Evolutionary conservation across 2,329 filamentous ascomycete species (phyloP).

Genomic region (Microdochium nivale): DNA sequence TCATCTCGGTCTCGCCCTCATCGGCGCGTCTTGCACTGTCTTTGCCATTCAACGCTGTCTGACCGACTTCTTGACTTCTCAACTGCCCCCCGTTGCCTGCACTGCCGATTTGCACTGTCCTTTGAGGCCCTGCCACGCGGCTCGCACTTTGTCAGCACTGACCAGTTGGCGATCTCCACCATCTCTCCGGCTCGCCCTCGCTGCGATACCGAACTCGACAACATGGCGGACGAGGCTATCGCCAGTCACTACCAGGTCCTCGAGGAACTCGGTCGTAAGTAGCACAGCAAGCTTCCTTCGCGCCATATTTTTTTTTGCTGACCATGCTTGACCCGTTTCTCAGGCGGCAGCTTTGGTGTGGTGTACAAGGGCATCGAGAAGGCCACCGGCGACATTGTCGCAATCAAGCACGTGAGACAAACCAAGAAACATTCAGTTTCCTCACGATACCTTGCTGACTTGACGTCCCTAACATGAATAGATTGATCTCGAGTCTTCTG

Average conservation of each 20-base stretch:
- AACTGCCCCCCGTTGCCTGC: not conserved
- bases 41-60: not conserved
- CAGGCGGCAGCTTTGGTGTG: constrained; percentile 90
- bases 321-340: constrained; percentile 7
- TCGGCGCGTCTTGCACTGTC: not conserved
- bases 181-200: not conserved
- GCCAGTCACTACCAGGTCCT: constrained; percentile 88
- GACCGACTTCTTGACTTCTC: not conserved
- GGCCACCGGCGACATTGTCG: constrained; percentile 83
- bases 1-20: not conserved
- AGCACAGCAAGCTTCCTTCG: not conserved
- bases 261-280: constrained; percentile 90
- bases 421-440: not conserved
- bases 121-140: not conserved
- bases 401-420: constrained; percentile 80
- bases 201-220: constrained; percentile 10
- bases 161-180: constrained; percentile 1
- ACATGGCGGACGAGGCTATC: constrained; percentile 56
- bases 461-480: constrained; percentile 25
- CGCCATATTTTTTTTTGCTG: constrained; percentile 1
- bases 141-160: constrained; percentile 3
- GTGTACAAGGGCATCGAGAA: constrained; percentile 96
- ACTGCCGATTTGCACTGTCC: not conserved
- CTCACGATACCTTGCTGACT: constrained; percentile 3
- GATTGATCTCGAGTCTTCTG: constrained; percentile 98